Evolutionary conservation across 2,329 filamentous ascomycete species (phyloP), one percentile per base, ranked within the genome.

Genomic region (Neonectria magnoliae): DNA sequence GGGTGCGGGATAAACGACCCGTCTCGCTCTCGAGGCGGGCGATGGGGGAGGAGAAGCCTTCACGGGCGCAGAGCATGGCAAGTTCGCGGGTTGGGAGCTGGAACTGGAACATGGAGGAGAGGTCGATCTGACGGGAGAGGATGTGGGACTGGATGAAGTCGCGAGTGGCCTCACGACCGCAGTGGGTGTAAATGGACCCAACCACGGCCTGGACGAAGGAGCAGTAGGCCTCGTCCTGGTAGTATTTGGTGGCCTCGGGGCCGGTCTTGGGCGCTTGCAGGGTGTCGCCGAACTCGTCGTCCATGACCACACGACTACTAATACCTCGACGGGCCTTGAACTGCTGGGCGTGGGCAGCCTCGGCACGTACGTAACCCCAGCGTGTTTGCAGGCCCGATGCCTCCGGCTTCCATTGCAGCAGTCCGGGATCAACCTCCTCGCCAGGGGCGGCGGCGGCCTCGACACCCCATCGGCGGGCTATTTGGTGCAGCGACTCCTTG

Each of bases 1-100:
- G 95, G 64, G 92, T 92, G 77, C 92, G 88, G 74, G 92, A 96
- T 71, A 87, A 79, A 63, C 96, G 89, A 77, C 96, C 96, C 4
- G 96, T 98, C 83, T 99, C 96, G 73, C 90, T 93, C 72, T 97
- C 87, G 58, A 99, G 87, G 62, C 94, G 89, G 16, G 96, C 96
- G 27, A 98, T 87, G 1, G 96, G 96, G 9, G 88, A 79, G 72
- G 97, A 93, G 79, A 98, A 98, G 68, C 92, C 91, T 82, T 99
- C 96, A 65, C 96, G 86, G 6, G 90, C 90, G 81, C 96, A 99
- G 47, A 99, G 84, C 71, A 90, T 87, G 64, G 88, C 88, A 42
- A 99, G 85, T 80, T 99, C 96, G 69, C 91, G 89, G 29, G 93
- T 93, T 0, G 96, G 95, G 62, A 91, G 87, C 68, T 88, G 87